Evolutionary conservation across 2,329 filamentous ascomycete species (phyloP).

Genomic region (Xylaria multiplex): DNA sequence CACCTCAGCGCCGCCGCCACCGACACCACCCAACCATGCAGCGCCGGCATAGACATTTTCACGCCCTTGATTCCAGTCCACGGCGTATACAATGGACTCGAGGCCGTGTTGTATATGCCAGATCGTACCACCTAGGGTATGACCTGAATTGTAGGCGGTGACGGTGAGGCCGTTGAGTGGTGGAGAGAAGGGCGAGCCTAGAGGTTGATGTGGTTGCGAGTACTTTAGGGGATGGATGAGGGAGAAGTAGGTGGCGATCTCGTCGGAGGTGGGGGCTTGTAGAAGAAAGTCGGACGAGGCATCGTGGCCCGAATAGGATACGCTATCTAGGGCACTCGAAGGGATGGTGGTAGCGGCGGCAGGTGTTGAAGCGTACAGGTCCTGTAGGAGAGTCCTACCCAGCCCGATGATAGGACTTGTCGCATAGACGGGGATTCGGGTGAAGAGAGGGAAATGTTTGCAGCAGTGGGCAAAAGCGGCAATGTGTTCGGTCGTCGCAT

Average conservation of each 20-base stretch:
- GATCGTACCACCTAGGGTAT: conserved; percentile 95
- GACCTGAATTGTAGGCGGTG: conserved; percentile 95
- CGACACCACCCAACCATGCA: conserved; percentile 88
- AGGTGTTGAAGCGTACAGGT: conserved; percentile 90
- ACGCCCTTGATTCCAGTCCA: conserved; percentile 97
- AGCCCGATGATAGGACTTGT: conserved; percentile 93
- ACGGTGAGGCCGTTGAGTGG: conserved; percentile 91
- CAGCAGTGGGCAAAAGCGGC: conserved; percentile 96
- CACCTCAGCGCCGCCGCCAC: conserved; percentile 84
- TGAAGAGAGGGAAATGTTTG: conserved; percentile 93
- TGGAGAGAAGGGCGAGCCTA: conserved; percentile 86
- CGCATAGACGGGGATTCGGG: conserved; percentile 91
- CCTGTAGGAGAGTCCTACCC: conserved; percentile 88
- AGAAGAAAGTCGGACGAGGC: conserved; percentile 67
- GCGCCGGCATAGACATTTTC: conserved; percentile 95
- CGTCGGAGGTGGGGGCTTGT: conserved; percentile 80
- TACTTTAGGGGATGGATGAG: conserved; percentile 94
- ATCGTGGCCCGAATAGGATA: conserved; percentile 63
- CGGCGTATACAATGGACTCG: conserved; percentile 96
- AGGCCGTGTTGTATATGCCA: conserved; percentile 98
- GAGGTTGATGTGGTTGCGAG: conserved; percentile 92
- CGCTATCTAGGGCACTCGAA: conserved; percentile 74
- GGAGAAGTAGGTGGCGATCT: conserved; percentile 92
- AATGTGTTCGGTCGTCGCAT: conserved; percentile 90
- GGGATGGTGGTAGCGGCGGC: conserved; percentile 88